Conservation (phyloP, 1,284 basidiomycete species). For the Naganishia cerealis region DNA sequence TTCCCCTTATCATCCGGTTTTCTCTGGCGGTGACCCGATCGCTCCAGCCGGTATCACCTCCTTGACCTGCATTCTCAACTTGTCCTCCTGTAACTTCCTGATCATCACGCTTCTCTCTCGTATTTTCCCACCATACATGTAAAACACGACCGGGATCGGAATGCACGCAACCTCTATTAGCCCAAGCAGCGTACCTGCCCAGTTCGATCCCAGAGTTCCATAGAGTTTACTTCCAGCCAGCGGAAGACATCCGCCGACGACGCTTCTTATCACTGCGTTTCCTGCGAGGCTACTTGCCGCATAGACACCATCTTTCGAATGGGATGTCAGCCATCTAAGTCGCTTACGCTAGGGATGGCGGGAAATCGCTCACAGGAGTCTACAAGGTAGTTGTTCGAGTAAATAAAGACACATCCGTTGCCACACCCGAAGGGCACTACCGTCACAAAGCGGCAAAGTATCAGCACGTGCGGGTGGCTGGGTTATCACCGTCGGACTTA, state of each 20-base stretch:
- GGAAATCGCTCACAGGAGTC: conserved; percentile 58
- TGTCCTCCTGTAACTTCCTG: conserved; percentile 23
- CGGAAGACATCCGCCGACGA: conserved; percentile 63
- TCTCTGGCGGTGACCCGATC: neutral
- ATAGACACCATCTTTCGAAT: no score
- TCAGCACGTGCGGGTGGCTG: neutral
- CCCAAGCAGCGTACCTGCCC: conserved; percentile 59
- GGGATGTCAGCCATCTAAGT: no score
- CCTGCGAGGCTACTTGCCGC: conserved; percentile 2
- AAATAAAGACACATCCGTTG: conserved; percentile 56
- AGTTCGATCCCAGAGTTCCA: conserved; percentile 45
- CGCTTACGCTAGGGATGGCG: no score
- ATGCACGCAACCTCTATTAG: conserved; percentile 61
- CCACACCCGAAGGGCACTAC: conserved; percentile 58
- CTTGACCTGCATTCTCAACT: conserved; percentile 20
- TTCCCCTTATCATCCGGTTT: neutral
- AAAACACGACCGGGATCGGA: conserved; percentile 60
- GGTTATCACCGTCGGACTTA: neutral
- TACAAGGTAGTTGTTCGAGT: conserved; percentile 64
- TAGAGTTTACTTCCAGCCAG: conserved; percentile 53
- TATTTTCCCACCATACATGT: conserved; percentile 46
- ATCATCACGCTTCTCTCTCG: conserved; percentile 25
- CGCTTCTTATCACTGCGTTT: conserved; percentile 12
- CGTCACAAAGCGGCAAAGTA: neutral
- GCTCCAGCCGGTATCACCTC: conserved; percentile 9